phyloP scores from a whole-genome alignment of 257 asterid genomes.

The Mentha longifolia region DNA sequence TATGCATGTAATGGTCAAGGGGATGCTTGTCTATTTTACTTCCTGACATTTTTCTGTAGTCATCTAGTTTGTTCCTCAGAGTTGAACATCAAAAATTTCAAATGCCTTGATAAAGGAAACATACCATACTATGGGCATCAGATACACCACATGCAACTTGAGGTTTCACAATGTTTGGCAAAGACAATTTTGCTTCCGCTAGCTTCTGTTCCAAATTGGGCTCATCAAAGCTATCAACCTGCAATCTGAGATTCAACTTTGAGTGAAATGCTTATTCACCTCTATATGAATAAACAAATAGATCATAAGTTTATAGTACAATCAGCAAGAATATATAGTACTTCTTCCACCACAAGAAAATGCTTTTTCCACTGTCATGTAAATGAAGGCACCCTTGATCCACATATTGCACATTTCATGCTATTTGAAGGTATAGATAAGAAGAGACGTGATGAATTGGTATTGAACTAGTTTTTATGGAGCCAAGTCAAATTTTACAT shows the following conservation, averaged over 20 bases:
- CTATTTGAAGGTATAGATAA: not conserved
- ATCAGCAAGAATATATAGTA: conserved; percentile 13
- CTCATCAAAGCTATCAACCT: conserved; percentile 81
- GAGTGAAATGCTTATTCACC: conserved; percentile 36
- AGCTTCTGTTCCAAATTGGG: conserved; percentile 65
- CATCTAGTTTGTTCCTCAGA: conserved; percentile 4
- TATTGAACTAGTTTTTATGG: not conserved
- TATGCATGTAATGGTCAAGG: too few species aligned
- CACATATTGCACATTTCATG: not conserved
- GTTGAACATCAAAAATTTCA: conserved; percentile 3
- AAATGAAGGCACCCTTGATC: not conserved
- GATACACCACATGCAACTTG: conserved; percentile 99
- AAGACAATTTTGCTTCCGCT: conserved; percentile 65
- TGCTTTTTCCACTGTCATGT: not conserved
- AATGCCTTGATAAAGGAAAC: conserved; percentile 10
- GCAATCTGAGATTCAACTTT: conserved; percentile 42
- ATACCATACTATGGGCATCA: conserved; percentile 97
- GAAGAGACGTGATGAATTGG: not conserved
- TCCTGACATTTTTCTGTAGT: too few species aligned
- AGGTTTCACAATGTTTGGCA: conserved; percentile 93
- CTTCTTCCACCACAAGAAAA: not conserved
- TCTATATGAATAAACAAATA: conserved; percentile 23
- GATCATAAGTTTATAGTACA: conserved; percentile 19
- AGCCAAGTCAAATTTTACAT: not conserved
- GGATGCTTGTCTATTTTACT: too few species aligned